Percentiles rank a stretch among this genome's conserved stretches.
Conservation (phyloP, 352 stramenopile species). For the Phytopythium sindhum region DNA sequence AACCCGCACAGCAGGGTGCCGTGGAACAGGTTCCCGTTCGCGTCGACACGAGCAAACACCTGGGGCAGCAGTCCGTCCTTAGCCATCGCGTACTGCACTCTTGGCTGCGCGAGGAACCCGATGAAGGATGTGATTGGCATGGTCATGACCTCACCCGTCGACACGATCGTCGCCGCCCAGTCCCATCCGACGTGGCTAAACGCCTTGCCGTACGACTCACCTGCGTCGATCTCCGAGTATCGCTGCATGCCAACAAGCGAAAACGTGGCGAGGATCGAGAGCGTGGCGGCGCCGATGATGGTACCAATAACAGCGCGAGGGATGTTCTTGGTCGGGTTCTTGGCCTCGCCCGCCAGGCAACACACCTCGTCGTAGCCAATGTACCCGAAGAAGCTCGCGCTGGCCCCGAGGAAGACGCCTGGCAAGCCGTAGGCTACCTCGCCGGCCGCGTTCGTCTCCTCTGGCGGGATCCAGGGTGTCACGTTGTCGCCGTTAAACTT, state of each 20-base stretch:
- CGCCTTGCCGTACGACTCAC: slow-evolving; percentile 67
- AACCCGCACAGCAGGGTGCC: slow-evolving; percentile 61
- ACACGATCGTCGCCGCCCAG: slow-evolving; percentile 83
- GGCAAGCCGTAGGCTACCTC: slow-evolving; percentile 58
- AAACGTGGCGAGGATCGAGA: slow-evolving; percentile 88
- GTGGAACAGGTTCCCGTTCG: slow-evolving; percentile 67
- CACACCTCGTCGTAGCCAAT: slow-evolving; percentile 97
- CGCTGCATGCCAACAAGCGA: slow-evolving; percentile 91
- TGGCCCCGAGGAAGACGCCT: slow-evolving; percentile 87
- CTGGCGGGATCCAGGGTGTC: slow-evolving; percentile 74
- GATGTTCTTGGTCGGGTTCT: slow-evolving; percentile 84
- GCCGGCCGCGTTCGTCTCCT: slow-evolving; percentile 22
- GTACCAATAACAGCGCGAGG: slow-evolving; percentile 89
- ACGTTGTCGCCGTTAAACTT: slow-evolving; percentile 85
- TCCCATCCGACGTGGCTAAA: slow-evolving; percentile 60
- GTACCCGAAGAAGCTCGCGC: slow-evolving; percentile 95
- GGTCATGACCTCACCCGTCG: slow-evolving; percentile 91
- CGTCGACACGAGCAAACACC: slow-evolving; percentile 77
- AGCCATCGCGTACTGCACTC: slow-evolving; percentile 89
- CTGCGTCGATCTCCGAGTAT: slow-evolving; percentile 78
- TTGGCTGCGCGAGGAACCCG: slow-evolving; percentile 92
- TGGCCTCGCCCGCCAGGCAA: slow-evolving; percentile 88
- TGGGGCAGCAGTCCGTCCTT: slow-evolving; percentile 91
- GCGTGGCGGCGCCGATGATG: slow-evolving; percentile 72
- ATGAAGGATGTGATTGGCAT: slow-evolving; percentile 96